Evolutionary conservation across 1,284 basidiomycete genomes (phyloP).

Genomic region (Coniferiporia weirii): DNA sequence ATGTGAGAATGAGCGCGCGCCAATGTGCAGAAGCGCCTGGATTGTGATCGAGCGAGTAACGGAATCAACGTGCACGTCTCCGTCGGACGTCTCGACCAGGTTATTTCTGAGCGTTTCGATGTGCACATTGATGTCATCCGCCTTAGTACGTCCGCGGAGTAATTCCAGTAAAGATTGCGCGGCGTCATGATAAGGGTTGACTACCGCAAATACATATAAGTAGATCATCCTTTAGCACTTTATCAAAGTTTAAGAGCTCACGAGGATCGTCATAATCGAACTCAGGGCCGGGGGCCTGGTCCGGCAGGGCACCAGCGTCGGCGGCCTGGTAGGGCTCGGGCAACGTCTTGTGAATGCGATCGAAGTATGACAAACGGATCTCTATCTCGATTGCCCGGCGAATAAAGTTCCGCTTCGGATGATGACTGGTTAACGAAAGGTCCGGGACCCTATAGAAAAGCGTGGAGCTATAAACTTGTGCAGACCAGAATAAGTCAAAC

Average conservation of each 20-base stretch:
- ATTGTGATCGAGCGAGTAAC: slow-evolving; percentile 77
- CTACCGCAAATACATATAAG: slow-evolving; percentile 32
- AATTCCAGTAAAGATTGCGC: slow-evolving; percentile 78
- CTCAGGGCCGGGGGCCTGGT: slow-evolving; percentile 75
- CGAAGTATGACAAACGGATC: slow-evolving; percentile 89
- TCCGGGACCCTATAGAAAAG: slow-evolving; percentile 76
- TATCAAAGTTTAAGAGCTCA: slow-evolving; percentile 28
- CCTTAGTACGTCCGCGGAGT: slow-evolving; percentile 71
- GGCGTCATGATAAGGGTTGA: slow-evolving; percentile 73
- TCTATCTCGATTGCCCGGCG: slow-evolving; percentile 88
- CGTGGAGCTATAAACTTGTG: slow-evolving; percentile 4
- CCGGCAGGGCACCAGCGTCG: slow-evolving; percentile 61
- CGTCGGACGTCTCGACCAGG: slow-evolving; percentile 50
- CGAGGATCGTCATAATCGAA: slow-evolving; percentile 81
- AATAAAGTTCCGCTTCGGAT: slow-evolving; percentile 87
- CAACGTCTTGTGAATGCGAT: slow-evolving; percentile 86
- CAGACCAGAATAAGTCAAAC: slow-evolving; percentile 24
- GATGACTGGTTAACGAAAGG: slow-evolving; percentile 60
- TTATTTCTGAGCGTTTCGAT: slow-evolving; percentile 65
- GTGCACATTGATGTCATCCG: slow-evolving; percentile 75
- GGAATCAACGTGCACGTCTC: slow-evolving; percentile 55
- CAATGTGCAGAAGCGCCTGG: slow-evolving; percentile 87
- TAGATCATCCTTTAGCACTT: neutral
- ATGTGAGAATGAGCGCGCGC: slow-evolving; percentile 95
- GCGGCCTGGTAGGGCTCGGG: slow-evolving; percentile 74